phyloP scores from a whole-genome alignment of 345 rosid genomes.

The Boechera divaricarpa region DNA sequence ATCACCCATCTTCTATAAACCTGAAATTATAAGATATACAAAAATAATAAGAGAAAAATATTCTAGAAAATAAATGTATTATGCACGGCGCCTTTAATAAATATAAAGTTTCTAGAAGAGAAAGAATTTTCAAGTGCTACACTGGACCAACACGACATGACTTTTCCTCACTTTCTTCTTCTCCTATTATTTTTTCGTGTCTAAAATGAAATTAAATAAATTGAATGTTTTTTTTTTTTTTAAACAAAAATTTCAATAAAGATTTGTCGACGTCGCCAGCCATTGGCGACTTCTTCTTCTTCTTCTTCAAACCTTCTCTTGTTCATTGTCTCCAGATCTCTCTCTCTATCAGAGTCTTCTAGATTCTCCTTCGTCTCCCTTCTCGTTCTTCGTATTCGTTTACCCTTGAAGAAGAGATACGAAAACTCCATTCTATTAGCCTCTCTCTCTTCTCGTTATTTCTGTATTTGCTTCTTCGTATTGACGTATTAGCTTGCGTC shows the following conservation, averaged over 20 bases:
- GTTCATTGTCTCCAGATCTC: slow-evolving; percentile 35
- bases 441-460: slow-evolving; percentile 6
- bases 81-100: slow-evolving; percentile 9
- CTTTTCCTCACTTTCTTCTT: slow-evolving; percentile 37
- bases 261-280: slow-evolving; percentile 48
- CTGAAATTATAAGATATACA: too few relatives aligned
- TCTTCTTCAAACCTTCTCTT: slow-evolving; percentile 35
- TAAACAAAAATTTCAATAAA: slow-evolving; percentile 20
- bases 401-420: slow-evolving; percentile 12
- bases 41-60: too few relatives aligned
- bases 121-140: slow-evolving; percentile 27
- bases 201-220: not conserved
- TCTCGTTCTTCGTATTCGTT: slow-evolving; percentile 28
- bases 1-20: too few relatives aligned
- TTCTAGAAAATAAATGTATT: too few relatives aligned
- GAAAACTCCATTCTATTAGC: slow-evolving; percentile 27
- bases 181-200: not conserved
- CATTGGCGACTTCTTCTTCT: slow-evolving; percentile 47
- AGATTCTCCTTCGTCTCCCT: slow-evolving; percentile 22
- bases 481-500: slow-evolving; percentile 40
- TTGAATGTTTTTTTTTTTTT: too few relatives aligned
- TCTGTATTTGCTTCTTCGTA: slow-evolving; percentile 15
- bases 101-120: slow-evolving; percentile 21
- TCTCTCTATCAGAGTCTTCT: slow-evolving; percentile 34
- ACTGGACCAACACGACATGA: slow-evolving; percentile 46